phyloP scores from a whole-genome alignment of 768 basidiomycete genomes.

The Dioszegia aurantiaca region DNA sequence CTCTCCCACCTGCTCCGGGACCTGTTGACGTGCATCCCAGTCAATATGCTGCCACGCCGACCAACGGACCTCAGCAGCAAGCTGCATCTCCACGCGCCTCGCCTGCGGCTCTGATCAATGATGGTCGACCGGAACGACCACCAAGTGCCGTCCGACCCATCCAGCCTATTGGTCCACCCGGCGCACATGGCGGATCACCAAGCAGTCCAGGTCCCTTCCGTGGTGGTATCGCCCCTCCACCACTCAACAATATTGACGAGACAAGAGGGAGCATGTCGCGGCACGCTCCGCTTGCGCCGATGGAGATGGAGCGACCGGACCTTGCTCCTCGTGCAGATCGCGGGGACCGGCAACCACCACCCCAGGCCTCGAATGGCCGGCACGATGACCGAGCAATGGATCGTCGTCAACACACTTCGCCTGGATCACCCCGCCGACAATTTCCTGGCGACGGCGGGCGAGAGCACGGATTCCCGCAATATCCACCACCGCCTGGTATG shows the following conservation, averaged over 20 bases:
- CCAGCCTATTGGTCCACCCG: constrained; percentile 40
- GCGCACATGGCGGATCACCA: constrained; percentile 21
- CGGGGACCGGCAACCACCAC: constrained; percentile 1
- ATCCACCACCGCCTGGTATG: constrained; percentile 15
- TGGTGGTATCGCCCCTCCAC: constrained; percentile 47
- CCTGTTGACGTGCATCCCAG: constrained; percentile 96
- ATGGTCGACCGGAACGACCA: constrained; percentile 15
- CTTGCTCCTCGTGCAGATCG: constrained; percentile 2
- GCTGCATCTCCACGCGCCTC: constrained; percentile 30
- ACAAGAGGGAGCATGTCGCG: constrained; percentile 43
- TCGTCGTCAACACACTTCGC: constrained; percentile 33
- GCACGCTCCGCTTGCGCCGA: constrained; percentile 49
- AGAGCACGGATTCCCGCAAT: constrained; percentile 25
- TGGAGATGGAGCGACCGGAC: constrained; percentile 40
- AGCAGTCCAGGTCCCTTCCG: constrained; percentile 47
- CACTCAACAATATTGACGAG: constrained; percentile 44
- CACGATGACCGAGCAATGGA: constrained; percentile 13
- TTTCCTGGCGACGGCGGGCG: constrained; percentile 7
- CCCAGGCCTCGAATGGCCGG: not conserved
- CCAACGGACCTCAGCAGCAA: constrained; percentile 19
- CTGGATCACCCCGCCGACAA: constrained; percentile 40
- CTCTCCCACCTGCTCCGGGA: constrained; percentile 77
- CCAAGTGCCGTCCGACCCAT: constrained; percentile 40
- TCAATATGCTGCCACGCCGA: constrained; percentile 60
- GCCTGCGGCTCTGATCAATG: constrained; percentile 22